A percentile compares a stretch with the other conserved stretches of the same genome.
These are phyloP conservation scores for Alternaria sp. DNA, from an alignment of 2,329 filamentous ascomycete genomes.

Conservation along the genomic window DNA sequence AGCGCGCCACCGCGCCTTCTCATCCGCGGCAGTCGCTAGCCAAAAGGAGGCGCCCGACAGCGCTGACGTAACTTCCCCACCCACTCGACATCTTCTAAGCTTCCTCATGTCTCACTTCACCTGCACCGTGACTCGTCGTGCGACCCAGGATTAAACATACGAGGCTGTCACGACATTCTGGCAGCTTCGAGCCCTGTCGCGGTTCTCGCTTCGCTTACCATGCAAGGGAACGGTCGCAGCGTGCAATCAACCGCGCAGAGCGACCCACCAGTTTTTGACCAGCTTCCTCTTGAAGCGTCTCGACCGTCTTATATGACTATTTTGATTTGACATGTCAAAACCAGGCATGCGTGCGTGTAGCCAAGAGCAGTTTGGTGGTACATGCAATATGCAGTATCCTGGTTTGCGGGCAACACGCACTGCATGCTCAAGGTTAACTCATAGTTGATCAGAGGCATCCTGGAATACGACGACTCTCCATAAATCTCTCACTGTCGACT, in stretches of 20 bases:
- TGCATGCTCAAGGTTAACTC: no score
- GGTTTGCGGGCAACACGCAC: neutral
- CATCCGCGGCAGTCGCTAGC: neutral
- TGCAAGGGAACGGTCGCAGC: neutral
- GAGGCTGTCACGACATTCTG: neutral
- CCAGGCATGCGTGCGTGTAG: no score
- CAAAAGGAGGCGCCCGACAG: neutral
- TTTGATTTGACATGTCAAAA: neutral
- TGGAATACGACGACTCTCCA: no score
- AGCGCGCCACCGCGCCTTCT: neutral
- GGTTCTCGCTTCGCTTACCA: neutral
- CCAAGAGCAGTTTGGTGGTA: no score
- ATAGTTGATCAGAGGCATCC: no score
- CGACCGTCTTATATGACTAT: neutral
- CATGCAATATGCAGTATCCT: neutral
- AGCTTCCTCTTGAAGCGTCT: neutral
- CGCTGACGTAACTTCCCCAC: slow-evolving; percentile 18
- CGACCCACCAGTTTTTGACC: neutral
- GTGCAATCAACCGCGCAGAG: neutral
- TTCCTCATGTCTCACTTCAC: no score
- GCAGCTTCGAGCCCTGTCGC: neutral
- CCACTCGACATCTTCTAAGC: neutral
- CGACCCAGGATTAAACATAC: neutral
- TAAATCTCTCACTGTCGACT: no score
- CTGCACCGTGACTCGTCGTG: neutral